Base-by-base conservation (phyloP, 108 stramenopile genomes). In the Nitzschia inconspicua region DNA sequence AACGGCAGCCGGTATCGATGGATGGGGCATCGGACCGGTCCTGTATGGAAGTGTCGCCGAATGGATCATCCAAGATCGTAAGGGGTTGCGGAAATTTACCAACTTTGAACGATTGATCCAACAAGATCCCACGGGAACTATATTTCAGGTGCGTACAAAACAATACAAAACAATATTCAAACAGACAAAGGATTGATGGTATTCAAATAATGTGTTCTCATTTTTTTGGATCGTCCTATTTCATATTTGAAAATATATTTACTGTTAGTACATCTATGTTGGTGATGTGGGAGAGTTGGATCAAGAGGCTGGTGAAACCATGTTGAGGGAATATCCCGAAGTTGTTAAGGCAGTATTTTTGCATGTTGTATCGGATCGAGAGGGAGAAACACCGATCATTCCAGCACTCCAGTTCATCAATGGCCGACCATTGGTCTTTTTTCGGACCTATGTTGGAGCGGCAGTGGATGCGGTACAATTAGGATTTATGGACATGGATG, bases 251-350 rank as follows among this genome's bases (percentile, higher is more conserved):
- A n/a, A n/a, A n/a, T 39, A 39, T 1, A 39, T 1, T 39, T 39
- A 11, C n/a, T 39, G 37, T 14, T 13, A 51, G 60, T 97, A 97
- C 65, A 74, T 97, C 5, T 95, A 94, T 52, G 86, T 97, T 25
- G 97, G 97, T 6, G 97, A 97, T 51, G 94, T 93, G 8, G 97
- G 97, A 27, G 97, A 97, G 63, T 54, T 91, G 16, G 97, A 97
- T 55, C 81, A 87, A 64, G 84, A 96, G 66, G 95, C 95, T 1
- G 91, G 86, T 3, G 93, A 95, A 65, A 83, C 85, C 22, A 95
- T 97, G 93, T 61, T 91, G 16, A 72, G 83, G 5, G 82, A 89
- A 52, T 94, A 94, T 53, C 96, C 96, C 20, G 87, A 93, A 75
- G 60, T 87, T 24, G 86, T 97, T 29, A 83, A 86, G 50, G 96